Evolutionary conservation across 768 basidiomycete genomes (phyloP), one percentile per base, ranked within the genome.

Genomic region (Kwoniella dejecticola): DNA sequence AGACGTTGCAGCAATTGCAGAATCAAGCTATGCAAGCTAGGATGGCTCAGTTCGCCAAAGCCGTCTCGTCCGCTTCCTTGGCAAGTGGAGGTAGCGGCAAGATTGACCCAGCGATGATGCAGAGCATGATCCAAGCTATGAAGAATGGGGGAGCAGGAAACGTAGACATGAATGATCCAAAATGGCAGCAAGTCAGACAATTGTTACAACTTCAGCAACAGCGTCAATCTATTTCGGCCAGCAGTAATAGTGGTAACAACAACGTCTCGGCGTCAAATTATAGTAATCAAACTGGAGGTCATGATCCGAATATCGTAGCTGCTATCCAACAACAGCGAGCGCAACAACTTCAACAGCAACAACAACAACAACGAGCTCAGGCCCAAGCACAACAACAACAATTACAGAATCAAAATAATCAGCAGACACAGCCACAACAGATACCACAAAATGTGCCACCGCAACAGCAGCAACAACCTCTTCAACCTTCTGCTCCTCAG

Each of bases 91-190:
- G 47, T 2, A 45, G 24, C 30, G 47, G 36, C 30, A 56, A 47
- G 49, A 33, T 60, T 29, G 63, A 60, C 52, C 63, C 50, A n/a
- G 63, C 45, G 62, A 38, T 59, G 36, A 63, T 68, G 59, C 57
- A 45, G 31, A 63, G 52, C 33, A 61, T 71, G 54, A 26, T 71
- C 36, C 44, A 62, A 21, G 66, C 62, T 8, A 49, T 58, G 40
- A 62, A 62, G 27, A 62, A 63, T 49, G 62, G 65, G n/a, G 57
- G 47, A 12, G 44, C 49, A 19, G 59, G 52, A 15, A 58, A 60
- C 29, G 44, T 57, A 4, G 62, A 60, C 19, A 59, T 64, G 62
- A 70, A 24, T 31, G 62, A 63, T 59, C 56, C 57, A 24, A 47
- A 49, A 33, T 60, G 57, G 53, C 67, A 68, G 24, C 58, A 57